Evolutionary conservation across 2,329 filamentous ascomycete species (phyloP).

Genomic region (Aspergillus ochraceoroseus): DNA sequence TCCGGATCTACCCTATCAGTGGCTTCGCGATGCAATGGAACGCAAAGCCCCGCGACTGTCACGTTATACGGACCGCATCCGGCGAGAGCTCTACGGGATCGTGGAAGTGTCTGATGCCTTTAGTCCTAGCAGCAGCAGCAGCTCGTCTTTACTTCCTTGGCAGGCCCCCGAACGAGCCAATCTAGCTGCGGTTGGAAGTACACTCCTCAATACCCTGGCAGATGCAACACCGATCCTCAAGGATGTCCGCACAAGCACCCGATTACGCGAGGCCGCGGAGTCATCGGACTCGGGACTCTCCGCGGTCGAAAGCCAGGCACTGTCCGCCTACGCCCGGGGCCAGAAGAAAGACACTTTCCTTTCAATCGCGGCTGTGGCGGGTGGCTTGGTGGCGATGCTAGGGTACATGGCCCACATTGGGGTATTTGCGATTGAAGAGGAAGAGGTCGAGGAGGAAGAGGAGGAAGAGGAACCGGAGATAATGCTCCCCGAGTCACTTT

Average conservation of each 20-base stretch:
- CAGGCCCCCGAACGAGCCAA: conserved; percentile 32
- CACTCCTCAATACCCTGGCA: conserved; percentile 33
- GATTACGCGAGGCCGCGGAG: conserved; percentile 33
- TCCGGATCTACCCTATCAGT: conserved; percentile 57
- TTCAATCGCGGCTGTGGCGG: conserved; percentile 35
- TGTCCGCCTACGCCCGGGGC: conserved; percentile 24
- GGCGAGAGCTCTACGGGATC: conserved; percentile 37
- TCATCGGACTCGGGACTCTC: conserved; percentile 26
- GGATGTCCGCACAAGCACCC: conserved; percentile 37
- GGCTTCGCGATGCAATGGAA: conserved; percentile 56
- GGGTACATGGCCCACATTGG: conserved; percentile 38
- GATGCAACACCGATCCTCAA: conserved; percentile 38
- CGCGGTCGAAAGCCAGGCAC: conserved; percentile 22
- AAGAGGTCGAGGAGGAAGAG: conserved; percentile 14
- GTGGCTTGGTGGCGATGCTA: conserved; percentile 33
- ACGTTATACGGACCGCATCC: conserved; percentile 43
- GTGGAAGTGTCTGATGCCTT: conserved; percentile 26
- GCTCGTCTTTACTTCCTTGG: conserved; percentile 38
- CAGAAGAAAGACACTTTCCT: conserved; percentile 34
- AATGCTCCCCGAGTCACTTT: conserved; percentile 12
- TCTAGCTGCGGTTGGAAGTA: conserved; percentile 31
- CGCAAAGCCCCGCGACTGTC: conserved; percentile 46
- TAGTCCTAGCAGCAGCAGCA: background rate
- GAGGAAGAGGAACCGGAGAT: conserved; percentile 8
- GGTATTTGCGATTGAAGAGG: conserved; percentile 16